A percentile compares a stretch with the other conserved stretches of the same genome.
Evolutionary conservation across 495 filamentous ascomycete genomes (phyloP).

Genomic region (Cercophora samala): DNA sequence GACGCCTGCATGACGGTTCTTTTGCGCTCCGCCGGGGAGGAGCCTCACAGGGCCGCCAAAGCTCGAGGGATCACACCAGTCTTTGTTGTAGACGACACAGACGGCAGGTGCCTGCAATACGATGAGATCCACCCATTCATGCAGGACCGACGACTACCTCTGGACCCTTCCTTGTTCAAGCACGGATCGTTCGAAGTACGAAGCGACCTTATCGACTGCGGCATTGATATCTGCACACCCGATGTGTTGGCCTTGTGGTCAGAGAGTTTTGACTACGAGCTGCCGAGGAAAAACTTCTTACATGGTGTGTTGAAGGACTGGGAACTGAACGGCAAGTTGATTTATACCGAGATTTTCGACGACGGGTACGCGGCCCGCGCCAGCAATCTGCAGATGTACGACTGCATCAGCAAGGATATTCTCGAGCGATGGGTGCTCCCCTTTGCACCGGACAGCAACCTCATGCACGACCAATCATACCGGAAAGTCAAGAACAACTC

Average conservation of each 20-base stretch:
- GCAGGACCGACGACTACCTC: constrained; percentile 54
- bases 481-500: constrained; percentile 66
- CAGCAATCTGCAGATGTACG: constrained; percentile 81
- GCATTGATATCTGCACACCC: constrained; percentile 95
- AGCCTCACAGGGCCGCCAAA: constrained; percentile 64
- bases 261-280: constrained; percentile 95
- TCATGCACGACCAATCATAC: constrained; percentile 73
- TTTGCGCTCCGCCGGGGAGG: constrained; percentile 69
- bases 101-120: constrained; percentile 86
- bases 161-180: constrained; percentile 62
- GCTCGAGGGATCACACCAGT: constrained; percentile 68
- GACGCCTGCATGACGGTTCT: constrained; percentile 99
- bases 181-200: constrained; percentile 69
- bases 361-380: constrained; percentile 80
- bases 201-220: constrained; percentile 87
- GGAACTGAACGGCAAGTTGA: constrained; percentile 92
- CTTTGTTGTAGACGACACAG: constrained; percentile 79
- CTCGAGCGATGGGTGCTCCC: constrained; percentile 87
- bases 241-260: constrained; percentile 94
- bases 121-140: constrained; percentile 63
- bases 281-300: constrained; percentile 82
- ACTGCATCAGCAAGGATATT: constrained; percentile 86
- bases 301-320: constrained; percentile 92
- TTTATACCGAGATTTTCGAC: constrained; percentile 83
- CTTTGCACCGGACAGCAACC: constrained; percentile 85